phyloP scores from a whole-genome alignment of 2,329 filamentous ascomycete genomes.

The Fusarium pseudocircinatum region DNA sequence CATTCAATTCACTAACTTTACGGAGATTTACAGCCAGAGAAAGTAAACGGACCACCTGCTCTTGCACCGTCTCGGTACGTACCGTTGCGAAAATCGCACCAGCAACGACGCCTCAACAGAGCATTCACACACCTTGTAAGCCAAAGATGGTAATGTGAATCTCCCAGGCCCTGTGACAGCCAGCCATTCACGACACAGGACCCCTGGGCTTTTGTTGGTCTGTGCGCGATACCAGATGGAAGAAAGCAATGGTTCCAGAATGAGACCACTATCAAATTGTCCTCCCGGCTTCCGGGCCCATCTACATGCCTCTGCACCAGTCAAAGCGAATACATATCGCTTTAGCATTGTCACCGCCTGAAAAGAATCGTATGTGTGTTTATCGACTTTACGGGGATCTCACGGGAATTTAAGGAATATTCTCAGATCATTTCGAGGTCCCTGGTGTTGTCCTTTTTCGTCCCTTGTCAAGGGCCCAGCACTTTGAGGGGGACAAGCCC shows the following conservation, averaged over 20 bases:
- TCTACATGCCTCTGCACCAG: slow-evolving; percentile 23
- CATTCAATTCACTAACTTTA: slow-evolving; percentile 8
- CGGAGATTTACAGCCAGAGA: slow-evolving; percentile 12
- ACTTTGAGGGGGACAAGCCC: not conserved
- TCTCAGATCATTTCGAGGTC: slow-evolving; percentile 33
- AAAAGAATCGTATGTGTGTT: slow-evolving; percentile 25
- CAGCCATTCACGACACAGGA: slow-evolving; percentile 26
- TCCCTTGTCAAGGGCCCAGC: slow-evolving; percentile 5
- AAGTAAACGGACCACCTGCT: slow-evolving; percentile 14
- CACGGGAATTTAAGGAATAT: slow-evolving; percentile 40
- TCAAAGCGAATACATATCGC: slow-evolving; percentile 15
- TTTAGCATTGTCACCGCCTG: slow-evolving; percentile 29
- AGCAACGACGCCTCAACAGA: not conserved
- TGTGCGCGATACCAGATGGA: slow-evolving; percentile 36
- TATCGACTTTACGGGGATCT: slow-evolving; percentile 27
- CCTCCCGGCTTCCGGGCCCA: slow-evolving; percentile 48
- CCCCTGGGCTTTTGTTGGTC: slow-evolving; percentile 27
- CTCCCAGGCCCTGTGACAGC: slow-evolving; percentile 38
- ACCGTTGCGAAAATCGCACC: slow-evolving; percentile 14
- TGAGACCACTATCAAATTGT: slow-evolving; percentile 48
- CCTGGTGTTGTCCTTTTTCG: slow-evolving; percentile 13
- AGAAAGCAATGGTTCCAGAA: slow-evolving; percentile 46
- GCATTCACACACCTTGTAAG: slow-evolving; percentile 17
- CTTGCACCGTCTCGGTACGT: slow-evolving; percentile 18
- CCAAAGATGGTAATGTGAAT: slow-evolving; percentile 8